Evolutionary conservation across 306 rosid species (phyloP), one percentile per base, ranked within the genome.

Genomic region (Heteromeles arbutifolia): DNA sequence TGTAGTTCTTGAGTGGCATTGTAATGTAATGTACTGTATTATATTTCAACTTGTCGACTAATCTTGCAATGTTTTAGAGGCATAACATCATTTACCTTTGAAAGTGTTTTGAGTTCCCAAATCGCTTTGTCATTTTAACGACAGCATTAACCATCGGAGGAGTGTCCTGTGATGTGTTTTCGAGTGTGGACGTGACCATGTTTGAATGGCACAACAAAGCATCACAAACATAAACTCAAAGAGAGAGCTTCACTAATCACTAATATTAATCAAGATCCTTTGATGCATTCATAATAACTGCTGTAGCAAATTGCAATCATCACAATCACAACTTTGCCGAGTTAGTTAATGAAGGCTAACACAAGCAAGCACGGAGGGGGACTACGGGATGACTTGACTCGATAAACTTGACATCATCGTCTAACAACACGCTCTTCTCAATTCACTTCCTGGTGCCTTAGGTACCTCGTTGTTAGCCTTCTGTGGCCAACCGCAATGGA

Each of bases 381-480:
- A 2, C 8, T 21, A 4, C 1, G 0, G 18, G 69, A 32, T 32
- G 69, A 34, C 25, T 63, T 17, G 5, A 29, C 39, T 19, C 39
- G 25, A 9, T 10, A 65, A 34, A 65, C 48, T 4, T 11, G 50
- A 34, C 5, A 65, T 34, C 17, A 19, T 34, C 25, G 10, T 11
- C 70, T 19, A 34, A 21, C 70, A 4, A 34, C 15, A 8, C 21
- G 69, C 24, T 1, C 17, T 24, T 73, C 19, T 59, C 68, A 25
- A 15, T 28, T 59, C 63, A 8, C 53, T 34, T 72, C 8, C 21
- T 4, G 26, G 52, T 22, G 4, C 50, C 56, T 58, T 18, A 3
- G 66, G 34, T 57, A 39, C 50, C 58, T 63, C 18, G 77, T 34
- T 58, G 34, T 48, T 45, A 57, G 77, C 53, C 74, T 76, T 53